These are phyloP conservation scores for Pugionium cornutum DNA, from an alignment of 345 rosid genomes.

Conservation along the genomic window DNA sequence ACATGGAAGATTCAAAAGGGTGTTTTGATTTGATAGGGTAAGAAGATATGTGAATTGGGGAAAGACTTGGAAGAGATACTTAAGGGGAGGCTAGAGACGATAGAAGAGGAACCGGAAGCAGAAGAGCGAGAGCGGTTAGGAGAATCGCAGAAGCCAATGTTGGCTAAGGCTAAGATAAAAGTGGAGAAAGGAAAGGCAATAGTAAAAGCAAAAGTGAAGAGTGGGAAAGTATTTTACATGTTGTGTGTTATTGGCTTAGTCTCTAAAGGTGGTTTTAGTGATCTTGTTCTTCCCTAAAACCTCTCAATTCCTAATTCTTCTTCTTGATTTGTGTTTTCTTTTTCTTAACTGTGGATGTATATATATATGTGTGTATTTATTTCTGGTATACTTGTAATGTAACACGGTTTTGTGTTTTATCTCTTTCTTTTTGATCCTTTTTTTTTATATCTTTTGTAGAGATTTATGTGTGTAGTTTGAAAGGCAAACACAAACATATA, in stretches of 20 bases:
- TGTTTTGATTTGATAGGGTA: constrained; percentile 31
- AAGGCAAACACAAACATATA: too few relatives aligned
- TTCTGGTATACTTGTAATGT: constrained; percentile 28
- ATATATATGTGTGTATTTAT: constrained; percentile 23
- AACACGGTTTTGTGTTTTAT: constrained; percentile 22
- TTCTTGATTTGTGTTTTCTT: constrained; percentile 18
- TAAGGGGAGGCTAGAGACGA: constrained; percentile 43
- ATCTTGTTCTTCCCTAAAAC: constrained; percentile 37
- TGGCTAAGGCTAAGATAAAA: constrained; percentile 34
- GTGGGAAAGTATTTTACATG: constrained; percentile 44
- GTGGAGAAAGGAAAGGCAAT: constrained; percentile 40
- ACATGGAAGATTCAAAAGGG: background rate
- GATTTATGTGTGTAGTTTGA: background rate
- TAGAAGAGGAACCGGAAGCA: constrained; percentile 42
- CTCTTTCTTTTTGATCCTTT: background rate
- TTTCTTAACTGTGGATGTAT: constrained; percentile 28
- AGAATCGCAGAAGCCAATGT: constrained; percentile 32
- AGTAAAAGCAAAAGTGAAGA: constrained; percentile 38
- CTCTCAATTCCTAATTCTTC: constrained; percentile 11
- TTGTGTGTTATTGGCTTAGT: constrained; percentile 39
- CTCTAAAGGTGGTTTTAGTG: constrained; percentile 36
- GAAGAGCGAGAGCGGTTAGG: constrained; percentile 31
- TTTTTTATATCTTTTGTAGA: constrained; percentile 7
- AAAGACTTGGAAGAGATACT: constrained; percentile 41
- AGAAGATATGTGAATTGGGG: constrained; percentile 35